Evolutionary conservation across 257 asterid genomes (phyloP), one percentile per base, ranked within the genome.

Genomic region (Forsythia viridissima): DNA sequence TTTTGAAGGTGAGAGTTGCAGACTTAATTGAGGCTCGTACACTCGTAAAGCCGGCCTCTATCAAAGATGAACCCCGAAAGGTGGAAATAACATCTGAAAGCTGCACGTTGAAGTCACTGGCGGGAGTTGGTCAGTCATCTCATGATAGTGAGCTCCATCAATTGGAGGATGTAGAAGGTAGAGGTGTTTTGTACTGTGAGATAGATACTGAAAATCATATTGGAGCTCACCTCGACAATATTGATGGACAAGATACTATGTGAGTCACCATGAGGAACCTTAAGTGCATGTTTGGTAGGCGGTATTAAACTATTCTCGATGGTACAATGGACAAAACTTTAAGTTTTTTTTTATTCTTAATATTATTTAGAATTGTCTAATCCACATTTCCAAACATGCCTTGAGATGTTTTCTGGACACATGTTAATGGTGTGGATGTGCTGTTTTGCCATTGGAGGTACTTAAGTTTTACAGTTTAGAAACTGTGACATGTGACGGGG

Each of bases 1-100:
- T 74, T 38, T 74, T n/a, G 40, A 81, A 94, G 98, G 88, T 94
- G 84, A 84, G 97, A 87, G 97, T 91, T 74, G 90, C 88, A 46
- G 99, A 91, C 80, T 77, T 88, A 13, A 85, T 89, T 16, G 89
- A 82, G 74, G 52, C 74, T 34, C 84, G 75, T 43, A 74, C 74
- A 77, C 37, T 86, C 24, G 30, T 13, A 7, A 67, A 43, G 44
- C 39, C 84, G 6, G 52, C 80, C 74, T 71, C 89, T 10, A 61
- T 57, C 42, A 36, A 78, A 12, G 83, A 66, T 40, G 81, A 80
- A 52, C 20, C 55, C 42, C 66, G 69, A 74, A 78, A 67, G 70
- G 68, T 80, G 80, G 81, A 55, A 69, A 86, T 34, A 76, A 83
- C 74, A 12, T 89, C 66, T 65, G 87, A 70, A 80, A 81, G 68